Evolutionary conservation across 164 flowering plant genomes (phyloP), one percentile per base, ranked within the genome.

Genomic region (Chimonanthus salicifolius): DNA sequence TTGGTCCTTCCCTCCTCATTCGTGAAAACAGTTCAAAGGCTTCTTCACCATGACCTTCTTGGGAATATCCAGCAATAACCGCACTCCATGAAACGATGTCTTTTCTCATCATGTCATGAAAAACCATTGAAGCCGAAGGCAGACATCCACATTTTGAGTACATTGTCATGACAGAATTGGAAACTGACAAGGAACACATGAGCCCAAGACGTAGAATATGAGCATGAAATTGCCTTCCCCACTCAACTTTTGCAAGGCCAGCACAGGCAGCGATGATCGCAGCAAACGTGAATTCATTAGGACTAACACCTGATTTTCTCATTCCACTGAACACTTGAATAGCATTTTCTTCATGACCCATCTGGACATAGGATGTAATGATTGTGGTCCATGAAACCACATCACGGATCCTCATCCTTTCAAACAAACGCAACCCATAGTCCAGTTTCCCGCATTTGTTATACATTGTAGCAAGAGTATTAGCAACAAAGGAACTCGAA

Each of bases 31-130:
- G 80, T 79, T 84, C 81, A 73, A 94, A 90, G 64, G 93, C 94
- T 80, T 90, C 94, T 70, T 82, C 83, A 18, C 83, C 90, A 74
- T 66, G 75, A 18, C 94, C 89, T 62, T 74, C 90, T 76, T 90
- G 94, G 76, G 88, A 82, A 79, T 82, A 85, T 0, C 87, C 90
- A 6, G 86, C 83, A 64, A 94, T 88, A n/a, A 94, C 84, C 2
- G 93, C 85, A 80, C 90, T 94, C 97, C 98, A 94, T 48, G 98
- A 85, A 72, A 92, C 81, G 51, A 88, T 75, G 78, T 90, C 91
- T 79, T 76, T 85, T 47, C 47, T 71, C 7, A 6, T 10, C 90
- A 90, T 85, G 49, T 70, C 82, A 60, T 74, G 45, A 80, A 92
- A 92, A 44, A 87, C 74, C 46, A 54, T 43, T 43, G 85, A 83